Evolutionary conservation across 768 basidiomycete species (phyloP).

Genomic region (Kwoniella botswanensis): DNA sequence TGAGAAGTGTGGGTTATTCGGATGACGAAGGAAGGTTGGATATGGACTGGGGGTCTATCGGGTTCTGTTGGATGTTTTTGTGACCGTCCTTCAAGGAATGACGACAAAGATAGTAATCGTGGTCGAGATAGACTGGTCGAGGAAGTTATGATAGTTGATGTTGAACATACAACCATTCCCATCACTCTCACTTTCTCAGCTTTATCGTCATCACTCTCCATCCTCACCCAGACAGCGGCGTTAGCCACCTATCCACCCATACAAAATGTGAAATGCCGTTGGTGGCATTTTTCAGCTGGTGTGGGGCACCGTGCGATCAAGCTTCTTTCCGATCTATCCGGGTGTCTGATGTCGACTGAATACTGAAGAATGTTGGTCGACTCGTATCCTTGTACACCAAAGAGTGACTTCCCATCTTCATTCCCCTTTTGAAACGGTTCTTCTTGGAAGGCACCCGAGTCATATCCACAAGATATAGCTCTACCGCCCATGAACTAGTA

Average conservation of each 20-base stretch:
- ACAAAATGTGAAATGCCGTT: not conserved
- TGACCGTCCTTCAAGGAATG: no score
- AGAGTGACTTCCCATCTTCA: not conserved
- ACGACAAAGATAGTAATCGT: no score
- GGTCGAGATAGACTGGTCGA: no score
- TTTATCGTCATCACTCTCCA: not conserved
- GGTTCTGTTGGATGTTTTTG: no score
- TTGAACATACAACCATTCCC: not conserved
- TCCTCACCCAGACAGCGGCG: slow-evolving; percentile 1
- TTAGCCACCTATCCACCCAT: not conserved
- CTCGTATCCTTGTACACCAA: no score
- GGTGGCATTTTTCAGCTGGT: not conserved
- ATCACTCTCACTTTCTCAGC: not conserved
- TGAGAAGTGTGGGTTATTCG: not conserved
- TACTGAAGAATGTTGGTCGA: not conserved
- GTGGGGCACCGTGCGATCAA: no score
- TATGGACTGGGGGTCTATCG: no score
- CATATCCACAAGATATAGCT: no score
- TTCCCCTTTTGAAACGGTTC: not conserved
- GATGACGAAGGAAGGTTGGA: no score
- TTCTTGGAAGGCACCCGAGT: no score
- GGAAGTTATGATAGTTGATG: no score
- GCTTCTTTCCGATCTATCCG: slow-evolving; percentile 6
- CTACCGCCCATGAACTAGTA: no score
- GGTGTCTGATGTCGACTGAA: not conserved